Percentiles rank a stretch among this genome's conserved stretches.
Conservation (phyloP, 495 filamentous ascomycete genomes). For the Viridothelium virens region DNA sequence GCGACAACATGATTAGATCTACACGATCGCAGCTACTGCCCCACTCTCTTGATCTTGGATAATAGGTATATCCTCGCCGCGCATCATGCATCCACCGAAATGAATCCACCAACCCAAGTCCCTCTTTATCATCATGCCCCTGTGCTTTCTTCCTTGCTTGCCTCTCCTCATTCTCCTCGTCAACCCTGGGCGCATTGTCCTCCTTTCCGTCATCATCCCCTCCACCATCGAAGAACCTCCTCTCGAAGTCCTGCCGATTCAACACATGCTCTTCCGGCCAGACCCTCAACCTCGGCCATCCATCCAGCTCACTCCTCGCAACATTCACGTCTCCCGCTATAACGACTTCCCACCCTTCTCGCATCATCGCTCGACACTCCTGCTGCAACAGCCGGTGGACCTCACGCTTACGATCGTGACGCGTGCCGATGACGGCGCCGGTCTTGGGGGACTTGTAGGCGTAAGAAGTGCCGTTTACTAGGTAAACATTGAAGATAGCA, state of each 20-base stretch:
- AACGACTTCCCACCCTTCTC: slow-evolving; percentile 36
- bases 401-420: slow-evolving; percentile 43
- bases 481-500: slow-evolving; percentile 45
- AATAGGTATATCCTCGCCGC: slow-evolving; percentile 33
- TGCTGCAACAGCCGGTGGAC: slow-evolving; percentile 40
- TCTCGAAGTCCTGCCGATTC: slow-evolving; percentile 45
- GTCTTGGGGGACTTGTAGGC: slow-evolving; percentile 38
- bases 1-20: slow-evolving; percentile 30
- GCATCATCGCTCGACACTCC: slow-evolving; percentile 37
- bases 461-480: slow-evolving; percentile 45
- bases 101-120: slow-evolving; percentile 26
- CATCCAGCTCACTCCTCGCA: slow-evolving; percentile 37
- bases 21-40: slow-evolving; percentile 34
- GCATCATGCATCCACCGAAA: slow-evolving; percentile 30
- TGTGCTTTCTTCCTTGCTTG: no score
- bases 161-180: neutral
- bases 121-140: neutral
- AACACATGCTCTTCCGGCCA: slow-evolving; percentile 39
- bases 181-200: neutral
- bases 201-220: slow-evolving; percentile 4
- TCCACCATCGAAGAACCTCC: slow-evolving; percentile 38
- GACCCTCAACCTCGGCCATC: slow-evolving; percentile 39
- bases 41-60: slow-evolving; percentile 27
- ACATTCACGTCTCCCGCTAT: slow-evolving; percentile 47
- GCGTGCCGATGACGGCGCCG: slow-evolving; percentile 37